These are phyloP conservation scores for Usnea hakonensis DNA, from an alignment of 495 filamentous ascomycete genomes.

Conservation along the genomic window DNA sequence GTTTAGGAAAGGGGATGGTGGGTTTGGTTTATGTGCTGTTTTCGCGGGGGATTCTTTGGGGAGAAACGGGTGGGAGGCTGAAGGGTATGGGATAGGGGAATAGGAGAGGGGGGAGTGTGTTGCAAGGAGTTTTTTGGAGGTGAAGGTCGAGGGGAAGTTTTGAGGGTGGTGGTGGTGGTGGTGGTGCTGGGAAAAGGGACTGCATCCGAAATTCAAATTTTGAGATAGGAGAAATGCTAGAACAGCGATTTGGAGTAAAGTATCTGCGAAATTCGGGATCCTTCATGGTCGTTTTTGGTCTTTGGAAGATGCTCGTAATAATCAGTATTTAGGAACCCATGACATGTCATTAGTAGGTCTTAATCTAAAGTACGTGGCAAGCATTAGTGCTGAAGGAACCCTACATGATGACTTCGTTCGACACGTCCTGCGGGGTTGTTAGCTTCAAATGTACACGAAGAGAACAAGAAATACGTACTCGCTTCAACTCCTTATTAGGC, in stretches of 20 bases:
- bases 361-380: not conserved
- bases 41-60: no score
- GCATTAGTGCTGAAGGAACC: not conserved
- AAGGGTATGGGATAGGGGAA: not conserved
- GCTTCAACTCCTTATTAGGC: slow-evolving; percentile 97
- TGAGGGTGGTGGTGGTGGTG: not conserved
- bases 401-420: slow-evolving; percentile 96
- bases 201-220: not conserved
- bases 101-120: slow-evolving; percentile 14
- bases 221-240: not conserved
- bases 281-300: not conserved
- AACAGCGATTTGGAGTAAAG: not conserved
- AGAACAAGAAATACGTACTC: slow-evolving; percentile 51
- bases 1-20: no score
- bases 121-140: slow-evolving; percentile 17
- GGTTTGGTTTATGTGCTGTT: no score
- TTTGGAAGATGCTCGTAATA: not conserved
- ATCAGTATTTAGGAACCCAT: not conserved
- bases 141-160: slow-evolving; percentile 20
- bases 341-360: not conserved
- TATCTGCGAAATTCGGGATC: not conserved
- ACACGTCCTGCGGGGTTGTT: slow-evolving; percentile 57
- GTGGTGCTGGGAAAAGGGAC: not conserved
- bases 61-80: slow-evolving; percentile 33
- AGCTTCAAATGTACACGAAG: not conserved